phyloP scores from a whole-genome alignment of 106 monocot species.

The Dendrobium officinale region DNA sequence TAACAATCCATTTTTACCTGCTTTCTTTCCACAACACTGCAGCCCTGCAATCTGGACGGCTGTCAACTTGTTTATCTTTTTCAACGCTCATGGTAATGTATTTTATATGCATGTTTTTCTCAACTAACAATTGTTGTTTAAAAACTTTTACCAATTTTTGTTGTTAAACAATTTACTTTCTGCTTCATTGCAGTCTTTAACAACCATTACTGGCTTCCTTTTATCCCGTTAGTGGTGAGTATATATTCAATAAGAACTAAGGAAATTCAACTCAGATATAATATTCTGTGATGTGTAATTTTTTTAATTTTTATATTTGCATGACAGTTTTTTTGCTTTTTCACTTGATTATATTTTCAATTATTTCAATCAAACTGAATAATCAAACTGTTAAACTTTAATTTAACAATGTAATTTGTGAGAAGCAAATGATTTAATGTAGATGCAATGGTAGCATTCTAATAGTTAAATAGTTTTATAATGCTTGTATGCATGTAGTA shows the following conservation, averaged over 20 bases:
- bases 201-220: slow-evolving; percentile 38
- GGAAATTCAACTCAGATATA: too few species aligned
- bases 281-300: too few species aligned
- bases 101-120: neutral
- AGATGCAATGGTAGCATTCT: too few species aligned
- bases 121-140: neutral
- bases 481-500: too few species aligned
- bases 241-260: neutral
- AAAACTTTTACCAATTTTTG: neutral
- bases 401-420: too few species aligned
- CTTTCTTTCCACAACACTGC: neutral
- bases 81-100: slow-evolving; percentile 35
- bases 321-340: too few species aligned
- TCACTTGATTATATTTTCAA: too few species aligned
- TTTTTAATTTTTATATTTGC: too few species aligned
- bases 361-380: too few species aligned
- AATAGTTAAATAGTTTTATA: too few species aligned
- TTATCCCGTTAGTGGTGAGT: slow-evolving; percentile 40
- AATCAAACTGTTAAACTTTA: too few species aligned
- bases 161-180: neutral
- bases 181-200: slow-evolving; percentile 26
- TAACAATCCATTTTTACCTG: neutral
- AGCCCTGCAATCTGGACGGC: slow-evolving; percentile 41
- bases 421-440: too few species aligned
- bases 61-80: slow-evolving; percentile 32